Evolutionary conservation across 2,329 filamentous ascomycete species (phyloP).

Genomic region (Colletotrichum liaoningense): DNA sequence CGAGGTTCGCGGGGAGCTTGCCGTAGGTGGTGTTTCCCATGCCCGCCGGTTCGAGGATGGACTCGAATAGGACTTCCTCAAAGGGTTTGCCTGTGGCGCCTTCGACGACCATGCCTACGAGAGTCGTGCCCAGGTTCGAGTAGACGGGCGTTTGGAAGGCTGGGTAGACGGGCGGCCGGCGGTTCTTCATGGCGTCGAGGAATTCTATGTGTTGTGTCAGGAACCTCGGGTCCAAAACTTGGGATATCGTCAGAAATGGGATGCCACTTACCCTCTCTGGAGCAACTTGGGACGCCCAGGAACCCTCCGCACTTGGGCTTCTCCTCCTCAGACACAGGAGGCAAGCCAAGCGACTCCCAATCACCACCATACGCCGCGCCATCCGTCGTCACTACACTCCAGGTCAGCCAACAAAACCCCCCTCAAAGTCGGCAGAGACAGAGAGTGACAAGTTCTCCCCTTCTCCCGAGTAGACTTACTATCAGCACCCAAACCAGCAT

Average conservation of each 20-base stretch:
- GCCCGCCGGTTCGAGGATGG: slow-evolving; percentile 54
- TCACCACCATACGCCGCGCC: slow-evolving; percentile 41
- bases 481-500: slow-evolving; percentile 55
- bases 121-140: slow-evolving; percentile 58
- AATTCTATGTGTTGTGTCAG: slow-evolving; percentile 36
- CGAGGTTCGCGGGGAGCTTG: slow-evolving; percentile 41
- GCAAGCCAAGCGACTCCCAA: slow-evolving; percentile 47
- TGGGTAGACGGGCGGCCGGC: slow-evolving; percentile 50
- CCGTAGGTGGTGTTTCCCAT: slow-evolving; percentile 54
- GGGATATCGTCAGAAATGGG: background rate
- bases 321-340: slow-evolving; percentile 41
- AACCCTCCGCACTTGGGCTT: slow-evolving; percentile 49
- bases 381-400: slow-evolving; percentile 46
- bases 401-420: slow-evolving; percentile 9
- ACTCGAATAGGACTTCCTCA: slow-evolving; percentile 50
- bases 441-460: too few species aligned
- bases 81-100: slow-evolving; percentile 53
- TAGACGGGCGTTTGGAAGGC: slow-evolving; percentile 60
- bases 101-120: slow-evolving; percentile 59
- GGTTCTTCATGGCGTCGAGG: slow-evolving; percentile 42
- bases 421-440: background rate
- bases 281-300: slow-evolving; percentile 45
- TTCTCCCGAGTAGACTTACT: slow-evolving; percentile 40
- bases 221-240: background rate
- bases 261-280: slow-evolving; percentile 36